These are phyloP conservation scores for Colletotrichum gloeosporioides DNA, from an alignment of 2,329 filamentous ascomycete genomes.

Conservation along the genomic window DNA sequence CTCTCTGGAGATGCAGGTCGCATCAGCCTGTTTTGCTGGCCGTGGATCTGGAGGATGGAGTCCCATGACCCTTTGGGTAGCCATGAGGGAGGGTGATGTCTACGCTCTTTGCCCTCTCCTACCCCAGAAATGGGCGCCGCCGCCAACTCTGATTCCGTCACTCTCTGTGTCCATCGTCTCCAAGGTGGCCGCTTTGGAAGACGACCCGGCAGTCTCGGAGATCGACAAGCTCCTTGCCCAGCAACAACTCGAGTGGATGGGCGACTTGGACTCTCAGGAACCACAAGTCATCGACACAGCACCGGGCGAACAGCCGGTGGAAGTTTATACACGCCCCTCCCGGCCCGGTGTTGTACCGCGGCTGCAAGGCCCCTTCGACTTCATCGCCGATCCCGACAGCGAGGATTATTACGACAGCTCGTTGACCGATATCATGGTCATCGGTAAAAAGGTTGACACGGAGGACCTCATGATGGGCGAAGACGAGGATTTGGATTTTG, in stretches of 20 bases:
- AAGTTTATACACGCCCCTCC: conserved; percentile 62
- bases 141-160: conserved; percentile 78
- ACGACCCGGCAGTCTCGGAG: conserved; percentile 59
- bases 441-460: conserved; percentile 66
- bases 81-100: conserved; percentile 92
- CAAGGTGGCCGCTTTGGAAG: conserved; percentile 68
- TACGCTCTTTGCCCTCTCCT: conserved; percentile 93
- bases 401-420: conserved; percentile 62
- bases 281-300: conserved; percentile 58
- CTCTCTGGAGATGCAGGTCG: conserved; percentile 91
- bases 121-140: conserved; percentile 83
- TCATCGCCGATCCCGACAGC: conserved; percentile 60
- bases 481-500: conserved; percentile 64
- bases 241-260: conserved; percentile 72
- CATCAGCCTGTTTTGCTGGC: conserved; percentile 79
- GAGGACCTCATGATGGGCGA: conserved; percentile 69
- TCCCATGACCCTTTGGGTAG: conserved; percentile 94
- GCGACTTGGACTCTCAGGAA: conserved; percentile 68
- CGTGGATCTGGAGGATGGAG: conserved; percentile 83
- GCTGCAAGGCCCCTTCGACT: conserved; percentile 67
- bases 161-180: conserved; percentile 83
- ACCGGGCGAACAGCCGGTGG: conserved; percentile 53
- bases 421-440: conserved; percentile 66
- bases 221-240: conserved; percentile 63
- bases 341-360: conserved; percentile 64